phyloP scores from a whole-genome alignment of 2,329 filamentous ascomycete species.

The Zelopaecilomyces penicillatus region DNA sequence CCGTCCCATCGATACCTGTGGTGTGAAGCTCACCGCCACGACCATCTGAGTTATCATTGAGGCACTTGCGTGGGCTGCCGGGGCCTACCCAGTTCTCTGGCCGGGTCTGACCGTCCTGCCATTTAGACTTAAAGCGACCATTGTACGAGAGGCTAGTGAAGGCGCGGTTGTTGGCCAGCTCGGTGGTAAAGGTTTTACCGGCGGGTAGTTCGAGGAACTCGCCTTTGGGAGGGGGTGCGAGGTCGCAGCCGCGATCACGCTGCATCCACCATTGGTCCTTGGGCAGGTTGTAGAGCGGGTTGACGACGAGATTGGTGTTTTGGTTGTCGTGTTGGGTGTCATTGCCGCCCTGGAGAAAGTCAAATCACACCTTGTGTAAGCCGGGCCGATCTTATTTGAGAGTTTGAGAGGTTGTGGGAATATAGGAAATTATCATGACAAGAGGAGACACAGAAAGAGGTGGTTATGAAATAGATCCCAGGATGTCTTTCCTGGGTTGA shows the following conservation, averaged over 20 bases:
- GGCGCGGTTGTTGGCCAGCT: conserved; percentile 42
- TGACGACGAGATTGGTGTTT: conserved; percentile 38
- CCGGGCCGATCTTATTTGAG: too few species aligned
- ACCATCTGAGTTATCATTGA: conserved; percentile 22
- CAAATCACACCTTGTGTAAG: neutral
- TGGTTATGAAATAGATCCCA: neutral
- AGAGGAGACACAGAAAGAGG: neutral
- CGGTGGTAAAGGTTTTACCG: conserved; percentile 38
- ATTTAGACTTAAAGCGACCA: conserved; percentile 28
- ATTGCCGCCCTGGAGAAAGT: conserved; percentile 18
- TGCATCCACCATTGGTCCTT: conserved; percentile 44
- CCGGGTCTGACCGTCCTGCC: conserved; percentile 39
- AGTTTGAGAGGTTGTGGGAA: too few species aligned
- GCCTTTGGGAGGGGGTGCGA: conserved; percentile 22
- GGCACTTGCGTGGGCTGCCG: conserved; percentile 12
- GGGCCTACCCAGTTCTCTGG: conserved; percentile 37
- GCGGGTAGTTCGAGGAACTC: conserved; percentile 37
- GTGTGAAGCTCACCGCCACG: conserved; percentile 39
- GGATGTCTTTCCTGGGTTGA: too few species aligned
- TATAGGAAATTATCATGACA: neutral
- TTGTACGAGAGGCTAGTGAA: conserved; percentile 38
- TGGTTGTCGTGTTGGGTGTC: conserved; percentile 24
- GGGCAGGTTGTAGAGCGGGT: conserved; percentile 36
- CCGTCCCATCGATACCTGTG: conserved; percentile 32
- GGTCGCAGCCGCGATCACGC: conserved; percentile 37